phyloP scores from a whole-genome alignment of 108 stramenopile genomes.

The Conticribra weissflogii region DNA sequence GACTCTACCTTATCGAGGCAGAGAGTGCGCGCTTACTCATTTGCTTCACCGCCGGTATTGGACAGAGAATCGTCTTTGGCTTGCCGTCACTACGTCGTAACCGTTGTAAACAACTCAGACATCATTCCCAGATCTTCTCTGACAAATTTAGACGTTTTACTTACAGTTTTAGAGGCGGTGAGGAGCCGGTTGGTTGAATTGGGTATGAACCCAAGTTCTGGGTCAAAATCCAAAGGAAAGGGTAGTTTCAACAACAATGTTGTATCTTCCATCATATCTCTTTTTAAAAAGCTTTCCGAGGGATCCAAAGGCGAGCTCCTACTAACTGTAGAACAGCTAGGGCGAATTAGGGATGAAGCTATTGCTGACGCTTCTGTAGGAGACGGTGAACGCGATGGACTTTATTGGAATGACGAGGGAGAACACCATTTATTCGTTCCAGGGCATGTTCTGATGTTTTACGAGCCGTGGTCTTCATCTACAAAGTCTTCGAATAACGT shows the following conservation, averaged over 20 bases:
- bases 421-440: slow-evolving; percentile 69
- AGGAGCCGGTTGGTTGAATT: slow-evolving; percentile 43
- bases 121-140: slow-evolving; percentile 67
- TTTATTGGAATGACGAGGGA: slow-evolving; percentile 44
- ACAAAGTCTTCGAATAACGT: neutral
- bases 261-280: slow-evolving; percentile 41
- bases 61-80: slow-evolving; percentile 67
- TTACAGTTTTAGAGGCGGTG: slow-evolving; percentile 59
- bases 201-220: slow-evolving; percentile 48
- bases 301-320: slow-evolving; percentile 56
- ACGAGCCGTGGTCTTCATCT: slow-evolving; percentile 53
- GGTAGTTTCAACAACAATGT: slow-evolving; percentile 5
- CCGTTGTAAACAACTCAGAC: slow-evolving; percentile 74
- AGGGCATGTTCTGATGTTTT: slow-evolving; percentile 56
- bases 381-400: slow-evolving; percentile 39
- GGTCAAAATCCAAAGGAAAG: slow-evolving; percentile 5
- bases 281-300: slow-evolving; percentile 54
- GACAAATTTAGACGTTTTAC: slow-evolving; percentile 63
- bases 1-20: neutral
- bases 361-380: slow-evolving; percentile 52
- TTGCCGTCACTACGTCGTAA: slow-evolving; percentile 56
- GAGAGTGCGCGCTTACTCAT: slow-evolving; percentile 67
- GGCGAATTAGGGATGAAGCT: slow-evolving; percentile 44
- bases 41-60: slow-evolving; percentile 73
- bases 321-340: slow-evolving; percentile 47